phyloP scores from a whole-genome alignment of 352 stramenopile species.

The Phytophthora niederhauseri region DNA sequence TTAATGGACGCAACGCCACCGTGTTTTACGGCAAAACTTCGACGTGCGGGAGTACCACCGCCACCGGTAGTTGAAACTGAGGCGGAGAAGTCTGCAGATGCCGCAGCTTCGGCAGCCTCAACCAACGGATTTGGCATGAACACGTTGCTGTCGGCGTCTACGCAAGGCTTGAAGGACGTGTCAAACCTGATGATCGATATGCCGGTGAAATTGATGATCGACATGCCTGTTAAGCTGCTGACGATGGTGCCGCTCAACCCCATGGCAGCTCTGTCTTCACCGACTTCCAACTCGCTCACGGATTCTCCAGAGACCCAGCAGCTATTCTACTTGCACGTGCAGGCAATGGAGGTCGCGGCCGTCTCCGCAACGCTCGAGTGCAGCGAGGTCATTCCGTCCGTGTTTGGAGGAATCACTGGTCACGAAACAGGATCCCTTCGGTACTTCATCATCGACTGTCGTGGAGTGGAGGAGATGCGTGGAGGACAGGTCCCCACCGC shows the following conservation, averaged over 20 bases:
- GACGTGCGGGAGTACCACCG: slow-evolving; percentile 39
- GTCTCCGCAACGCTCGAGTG: slow-evolving; percentile 64
- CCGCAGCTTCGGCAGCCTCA: not conserved
- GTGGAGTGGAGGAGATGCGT: slow-evolving; percentile 43
- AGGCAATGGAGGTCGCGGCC: slow-evolving; percentile 53
- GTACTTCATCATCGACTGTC: slow-evolving; percentile 85
- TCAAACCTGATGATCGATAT: slow-evolving; percentile 76
- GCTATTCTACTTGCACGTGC: slow-evolving; percentile 65
- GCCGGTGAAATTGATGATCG: slow-evolving; percentile 66
- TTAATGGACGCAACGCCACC: slow-evolving; percentile 72
- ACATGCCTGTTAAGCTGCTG: slow-evolving; percentile 41
- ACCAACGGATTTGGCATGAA: slow-evolving; percentile 42
- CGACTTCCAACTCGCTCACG: slow-evolving; percentile 33
- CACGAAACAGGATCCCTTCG: slow-evolving; percentile 49
- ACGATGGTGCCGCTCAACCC: slow-evolving; percentile 36
- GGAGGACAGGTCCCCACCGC: slow-evolving; percentile 74
- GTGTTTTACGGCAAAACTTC: slow-evolving; percentile 61
- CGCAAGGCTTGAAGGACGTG: slow-evolving; percentile 66
- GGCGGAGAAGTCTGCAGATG: slow-evolving; percentile 1
- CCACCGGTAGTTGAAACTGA: slow-evolving; percentile 2
- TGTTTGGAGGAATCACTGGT: slow-evolving; percentile 77
- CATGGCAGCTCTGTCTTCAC: slow-evolving; percentile 39
- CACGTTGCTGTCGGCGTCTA: slow-evolving; percentile 66
- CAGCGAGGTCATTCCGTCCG: slow-evolving; percentile 64
- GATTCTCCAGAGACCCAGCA: slow-evolving; percentile 40